A percentile compares a stretch with the other conserved stretches of the same genome.
These are phyloP conservation scores for Gliomastix tumulicola DNA, from an alignment of 2,329 filamentous ascomycete species.

Conservation along the genomic window DNA sequence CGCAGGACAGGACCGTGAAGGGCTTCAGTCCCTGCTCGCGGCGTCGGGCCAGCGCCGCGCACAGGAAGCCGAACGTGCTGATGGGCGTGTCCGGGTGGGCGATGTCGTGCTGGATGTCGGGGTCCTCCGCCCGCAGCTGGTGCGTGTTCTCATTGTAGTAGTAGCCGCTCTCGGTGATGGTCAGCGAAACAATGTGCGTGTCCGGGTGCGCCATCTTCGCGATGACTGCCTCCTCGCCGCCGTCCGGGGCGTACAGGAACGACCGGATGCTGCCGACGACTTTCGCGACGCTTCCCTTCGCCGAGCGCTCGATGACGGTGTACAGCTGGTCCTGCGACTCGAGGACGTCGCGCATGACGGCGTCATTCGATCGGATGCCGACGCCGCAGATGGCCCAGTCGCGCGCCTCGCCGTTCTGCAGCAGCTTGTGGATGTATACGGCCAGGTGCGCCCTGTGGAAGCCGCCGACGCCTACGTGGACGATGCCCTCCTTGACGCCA, in stretches of 20 bases:
- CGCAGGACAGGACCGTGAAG: conserved; percentile 47
- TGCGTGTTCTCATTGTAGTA: conserved; percentile 53
- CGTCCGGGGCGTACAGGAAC: conserved; percentile 43
- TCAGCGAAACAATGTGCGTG: conserved; percentile 46
- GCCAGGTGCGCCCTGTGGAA: conserved; percentile 48
- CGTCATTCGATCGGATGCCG: conserved; percentile 41
- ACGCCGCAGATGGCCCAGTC: conserved; percentile 46
- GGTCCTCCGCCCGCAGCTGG: conserved; percentile 37
- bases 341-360: conserved; percentile 42
- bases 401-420: conserved; percentile 33
- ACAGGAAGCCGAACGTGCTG: conserved; percentile 46
- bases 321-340: conserved; percentile 41
- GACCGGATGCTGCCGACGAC: conserved; percentile 45
- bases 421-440: conserved; percentile 41
- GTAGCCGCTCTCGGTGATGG: conserved; percentile 50
- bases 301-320: conserved; percentile 47
- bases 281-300: conserved; percentile 37
- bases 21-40: conserved; percentile 37
- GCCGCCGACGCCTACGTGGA: conserved; percentile 46
- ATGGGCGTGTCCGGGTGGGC: conserved; percentile 31
- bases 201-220: conserved; percentile 48
- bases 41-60: conserved; percentile 39
- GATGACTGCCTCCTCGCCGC: conserved; percentile 40
- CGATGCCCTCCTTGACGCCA: conserved; percentile 44
- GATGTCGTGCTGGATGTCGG: conserved; percentile 42